A percentile compares a stretch with the other conserved stretches of the same genome.
These are phyloP conservation scores for Penicillium malachiteum DNA, from an alignment of 495 filamentous ascomycete species.

Conservation along the genomic window DNA sequence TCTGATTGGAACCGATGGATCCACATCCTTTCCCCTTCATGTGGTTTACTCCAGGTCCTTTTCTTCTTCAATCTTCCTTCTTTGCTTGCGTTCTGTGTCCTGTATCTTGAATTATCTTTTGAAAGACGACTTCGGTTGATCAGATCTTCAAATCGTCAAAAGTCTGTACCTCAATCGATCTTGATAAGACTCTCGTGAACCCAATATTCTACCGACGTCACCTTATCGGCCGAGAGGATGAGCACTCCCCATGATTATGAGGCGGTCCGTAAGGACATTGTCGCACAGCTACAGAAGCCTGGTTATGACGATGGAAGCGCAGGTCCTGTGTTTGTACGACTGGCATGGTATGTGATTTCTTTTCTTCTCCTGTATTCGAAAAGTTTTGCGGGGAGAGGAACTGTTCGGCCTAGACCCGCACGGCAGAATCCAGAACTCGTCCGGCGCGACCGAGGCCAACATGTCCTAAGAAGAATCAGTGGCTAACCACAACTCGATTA, in stretches of 20 bases:
- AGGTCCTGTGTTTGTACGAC: constrained; percentile 59
- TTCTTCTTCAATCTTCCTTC: constrained; percentile 6
- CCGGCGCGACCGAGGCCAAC: constrained; percentile 4
- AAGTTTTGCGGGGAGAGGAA: neutral
- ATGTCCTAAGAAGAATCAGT: neutral
- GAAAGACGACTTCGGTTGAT: too few species aligned
- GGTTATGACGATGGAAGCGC: constrained; percentile 63
- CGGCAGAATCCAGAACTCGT: neutral
- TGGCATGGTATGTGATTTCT: constrained; percentile 52
- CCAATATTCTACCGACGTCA: neutral
- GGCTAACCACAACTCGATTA: constrained; percentile 7
- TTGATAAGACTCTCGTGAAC: neutral
- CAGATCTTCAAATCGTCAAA: too few species aligned
- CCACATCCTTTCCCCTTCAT: constrained; percentile 35
- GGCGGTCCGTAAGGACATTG: constrained; percentile 55
- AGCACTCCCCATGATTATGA: constrained; percentile 46
- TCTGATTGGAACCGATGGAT: constrained; percentile 23
- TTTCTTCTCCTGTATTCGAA: constrained; percentile 1
- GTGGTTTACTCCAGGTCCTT: constrained; percentile 25
- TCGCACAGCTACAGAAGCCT: constrained; percentile 54
- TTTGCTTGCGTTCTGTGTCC: constrained; percentile 4
- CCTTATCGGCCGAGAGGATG: constrained; percentile 41
- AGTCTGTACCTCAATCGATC: neutral
- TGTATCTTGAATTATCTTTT: neutral
- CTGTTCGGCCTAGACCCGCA: constrained; percentile 6